Evolutionary conservation across 331 rosid species (phyloP).

Genomic region (Quercus tomentella): DNA sequence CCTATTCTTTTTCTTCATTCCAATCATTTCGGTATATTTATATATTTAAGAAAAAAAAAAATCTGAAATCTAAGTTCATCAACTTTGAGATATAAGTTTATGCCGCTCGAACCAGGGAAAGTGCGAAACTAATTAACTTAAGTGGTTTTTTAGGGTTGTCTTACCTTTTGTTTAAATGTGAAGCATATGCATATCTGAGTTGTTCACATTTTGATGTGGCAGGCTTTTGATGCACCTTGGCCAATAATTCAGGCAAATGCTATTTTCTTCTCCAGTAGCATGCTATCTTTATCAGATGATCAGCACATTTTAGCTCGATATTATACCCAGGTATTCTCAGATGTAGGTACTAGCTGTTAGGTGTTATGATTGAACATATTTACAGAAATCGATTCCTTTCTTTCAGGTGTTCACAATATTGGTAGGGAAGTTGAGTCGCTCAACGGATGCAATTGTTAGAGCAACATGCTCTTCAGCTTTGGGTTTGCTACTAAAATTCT

Average conservation of each 20-base stretch:
- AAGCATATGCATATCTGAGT: conserved; percentile 11
- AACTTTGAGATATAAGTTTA: background rate
- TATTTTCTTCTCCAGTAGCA: conserved; percentile 76
- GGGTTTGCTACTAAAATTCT: conserved; percentile 76
- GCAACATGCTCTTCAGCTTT: conserved; percentile 82
- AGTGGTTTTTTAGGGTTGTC: background rate
- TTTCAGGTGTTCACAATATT: conserved; percentile 69
- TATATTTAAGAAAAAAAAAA: background rate
- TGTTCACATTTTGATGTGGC: conserved; percentile 37
- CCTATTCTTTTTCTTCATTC: background rate
- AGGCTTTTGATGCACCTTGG: conserved; percentile 99
- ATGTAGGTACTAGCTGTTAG: conserved; percentile 1
- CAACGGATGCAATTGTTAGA: conserved; percentile 79
- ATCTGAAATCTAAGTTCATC: background rate
- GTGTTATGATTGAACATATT: conserved; percentile 9
- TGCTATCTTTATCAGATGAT: conserved; percentile 71
- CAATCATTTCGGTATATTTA: conserved; percentile 1
- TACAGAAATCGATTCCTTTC: conserved; percentile 21
- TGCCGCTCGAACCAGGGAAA: conserved; percentile 5
- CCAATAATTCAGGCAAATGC: conserved; percentile 96
- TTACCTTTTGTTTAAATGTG: conserved; percentile 13
- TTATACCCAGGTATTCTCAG: conserved; percentile 63
- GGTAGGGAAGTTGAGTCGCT: conserved; percentile 73
- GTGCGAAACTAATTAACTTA: background rate
- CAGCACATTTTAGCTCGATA: conserved; percentile 71